Conservation (phyloP, 805 yeast genomes). For the Groenewaldozyma salmanticensis region DNA sequence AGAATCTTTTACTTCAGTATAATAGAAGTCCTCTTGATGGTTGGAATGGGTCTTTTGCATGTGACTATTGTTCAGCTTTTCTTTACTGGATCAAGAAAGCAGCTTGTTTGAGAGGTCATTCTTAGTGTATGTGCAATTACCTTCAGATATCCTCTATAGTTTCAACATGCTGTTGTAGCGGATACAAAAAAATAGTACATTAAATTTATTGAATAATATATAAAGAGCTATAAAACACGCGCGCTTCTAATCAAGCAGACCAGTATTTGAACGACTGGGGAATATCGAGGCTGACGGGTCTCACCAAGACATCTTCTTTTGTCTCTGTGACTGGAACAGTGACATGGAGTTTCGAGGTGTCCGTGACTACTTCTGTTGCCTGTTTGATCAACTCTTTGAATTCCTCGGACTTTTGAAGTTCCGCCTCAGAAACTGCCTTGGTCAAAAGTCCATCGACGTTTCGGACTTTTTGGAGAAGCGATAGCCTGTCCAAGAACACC, state of each 20-base stretch:
- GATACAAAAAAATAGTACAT: background rate
- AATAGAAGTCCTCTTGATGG: slow-evolving; percentile 61
- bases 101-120: slow-evolving; percentile 20
- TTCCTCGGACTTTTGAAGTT: slow-evolving; percentile 16
- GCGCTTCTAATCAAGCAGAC: slow-evolving; percentile 37
- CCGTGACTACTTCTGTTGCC: background rate
- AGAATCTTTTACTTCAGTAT: slow-evolving; percentile 71
- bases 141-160: no score
- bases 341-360: background rate
- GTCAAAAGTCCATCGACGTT: slow-evolving; percentile 45
- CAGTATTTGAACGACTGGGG: slow-evolving; percentile 59
- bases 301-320: slow-evolving; percentile 27
- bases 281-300: slow-evolving; percentile 51
- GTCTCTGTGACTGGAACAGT: slow-evolving; percentile 14
- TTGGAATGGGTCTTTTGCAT: slow-evolving; percentile 66
- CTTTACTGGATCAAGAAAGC: slow-evolving; percentile 42
- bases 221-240: background rate
- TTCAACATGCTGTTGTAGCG: no score
- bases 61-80: slow-evolving; percentile 75
- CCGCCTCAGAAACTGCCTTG: slow-evolving; percentile 30
- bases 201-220: slow-evolving; percentile 2
- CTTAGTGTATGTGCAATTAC: background rate
- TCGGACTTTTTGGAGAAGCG: slow-evolving; percentile 48
- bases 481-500: slow-evolving; percentile 58
- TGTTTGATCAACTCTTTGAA: background rate